These are phyloP conservation scores for Solanum pimpinellifolium DNA, from an alignment of 257 asterid genomes.

Conservation along the genomic window DNA sequence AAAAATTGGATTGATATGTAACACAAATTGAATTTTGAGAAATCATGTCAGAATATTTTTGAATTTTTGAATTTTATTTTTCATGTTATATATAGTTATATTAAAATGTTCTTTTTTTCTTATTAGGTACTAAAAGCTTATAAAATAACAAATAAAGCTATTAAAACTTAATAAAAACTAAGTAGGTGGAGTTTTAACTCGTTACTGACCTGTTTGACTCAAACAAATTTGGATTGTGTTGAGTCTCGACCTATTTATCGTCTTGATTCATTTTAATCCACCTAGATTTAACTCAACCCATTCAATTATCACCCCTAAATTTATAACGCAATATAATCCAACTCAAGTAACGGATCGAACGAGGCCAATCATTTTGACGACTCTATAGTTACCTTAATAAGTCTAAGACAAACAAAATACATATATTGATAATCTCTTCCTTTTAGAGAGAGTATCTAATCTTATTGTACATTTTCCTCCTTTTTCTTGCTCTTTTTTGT, in stretches of 20 bases:
- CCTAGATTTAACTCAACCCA: rapidly evolving
- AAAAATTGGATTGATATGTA: no score
- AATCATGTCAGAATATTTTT: no score
- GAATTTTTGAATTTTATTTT: no score
- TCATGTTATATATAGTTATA: background rate
- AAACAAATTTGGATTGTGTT: no score
- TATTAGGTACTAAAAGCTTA: background rate
- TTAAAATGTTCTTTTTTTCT: no score
- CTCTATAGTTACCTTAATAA: background rate
- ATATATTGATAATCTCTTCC: background rate
- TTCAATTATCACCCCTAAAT: background rate
- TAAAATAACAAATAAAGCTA: no score
- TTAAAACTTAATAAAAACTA: no score
- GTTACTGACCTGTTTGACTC: rapidly evolving
- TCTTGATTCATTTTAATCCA: no score
- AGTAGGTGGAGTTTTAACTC: rapidly evolving
- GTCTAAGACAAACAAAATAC: background rate
- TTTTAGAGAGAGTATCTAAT: background rate
- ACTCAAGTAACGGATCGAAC: background rate
- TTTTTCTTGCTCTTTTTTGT: background rate
- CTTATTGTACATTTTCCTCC: background rate
- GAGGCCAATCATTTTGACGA: background rate
- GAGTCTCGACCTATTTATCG: no score
- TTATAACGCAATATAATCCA: background rate
- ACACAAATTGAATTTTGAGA: background rate